Evolutionary conservation across 306 rosid species (phyloP).

Genomic region (Amphicarpaea edgeworthii): DNA sequence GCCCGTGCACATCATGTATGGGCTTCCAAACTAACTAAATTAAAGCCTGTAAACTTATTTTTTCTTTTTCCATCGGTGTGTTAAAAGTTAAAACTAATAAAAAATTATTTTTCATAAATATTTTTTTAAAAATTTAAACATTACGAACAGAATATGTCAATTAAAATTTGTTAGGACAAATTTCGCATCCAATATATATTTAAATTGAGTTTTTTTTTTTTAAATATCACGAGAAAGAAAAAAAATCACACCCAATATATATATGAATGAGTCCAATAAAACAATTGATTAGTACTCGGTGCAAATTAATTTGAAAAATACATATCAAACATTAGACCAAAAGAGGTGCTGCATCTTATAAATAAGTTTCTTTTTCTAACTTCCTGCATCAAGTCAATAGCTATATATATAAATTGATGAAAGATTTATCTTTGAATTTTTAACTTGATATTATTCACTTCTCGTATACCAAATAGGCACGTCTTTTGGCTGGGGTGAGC

Average conservation of each 20-base stretch:
- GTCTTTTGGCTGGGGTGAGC: background rate
- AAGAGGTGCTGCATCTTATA: background rate
- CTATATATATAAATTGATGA: too few species aligned
- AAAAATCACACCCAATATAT: background rate
- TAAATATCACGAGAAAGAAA: too few species aligned
- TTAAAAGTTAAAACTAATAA: background rate
- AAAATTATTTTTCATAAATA: background rate
- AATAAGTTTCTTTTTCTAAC: background rate
- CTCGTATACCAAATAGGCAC: background rate
- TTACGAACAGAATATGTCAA: background rate
- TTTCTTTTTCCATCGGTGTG: background rate
- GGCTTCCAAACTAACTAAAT: background rate
- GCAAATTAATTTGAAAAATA: background rate
- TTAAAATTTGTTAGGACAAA: background rate
- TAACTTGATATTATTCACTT: too few species aligned
- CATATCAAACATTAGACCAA: background rate
- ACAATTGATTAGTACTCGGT: background rate
- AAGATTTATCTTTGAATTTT: too few species aligned
- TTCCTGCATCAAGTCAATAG: background rate
- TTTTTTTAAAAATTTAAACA: background rate
- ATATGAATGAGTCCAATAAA: background rate
- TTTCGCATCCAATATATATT: too few species aligned
- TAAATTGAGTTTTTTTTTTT: too few species aligned
- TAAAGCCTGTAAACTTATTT: too few species aligned
- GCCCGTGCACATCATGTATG: background rate